Conservation (phyloP, 345 rosid species). For the Rhizophora apiculata region DNA sequence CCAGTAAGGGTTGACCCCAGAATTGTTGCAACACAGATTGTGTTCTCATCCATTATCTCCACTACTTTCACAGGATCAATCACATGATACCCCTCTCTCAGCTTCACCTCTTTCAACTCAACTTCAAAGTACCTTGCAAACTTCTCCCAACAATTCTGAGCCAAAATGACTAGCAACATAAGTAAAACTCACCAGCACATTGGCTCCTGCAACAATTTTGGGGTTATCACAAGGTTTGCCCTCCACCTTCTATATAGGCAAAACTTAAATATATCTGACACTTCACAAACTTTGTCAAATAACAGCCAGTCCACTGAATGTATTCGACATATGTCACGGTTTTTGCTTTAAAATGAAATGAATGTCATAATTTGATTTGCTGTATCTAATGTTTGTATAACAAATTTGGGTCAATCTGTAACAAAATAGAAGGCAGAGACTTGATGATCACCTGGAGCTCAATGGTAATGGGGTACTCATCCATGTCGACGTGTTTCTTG, state of each 20-base stretch:
- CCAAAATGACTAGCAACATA: not conserved
- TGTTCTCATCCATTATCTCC: slow-evolving; percentile 19
- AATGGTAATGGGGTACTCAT: slow-evolving; percentile 16
- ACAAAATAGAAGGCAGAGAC: not conserved
- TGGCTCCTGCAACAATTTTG: slow-evolving; percentile 20
- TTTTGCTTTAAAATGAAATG: no score
- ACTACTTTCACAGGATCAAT: slow-evolving; percentile 15
- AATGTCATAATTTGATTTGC: no score
- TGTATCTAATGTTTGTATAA: no score
- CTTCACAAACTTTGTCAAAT: no score
- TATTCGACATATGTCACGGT: no score
- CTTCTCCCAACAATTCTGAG: slow-evolving; percentile 16
- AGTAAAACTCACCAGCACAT: slow-evolving; percentile 14
- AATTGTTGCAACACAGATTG: slow-evolving; percentile 16
- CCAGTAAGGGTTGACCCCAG: slow-evolving; percentile 14
- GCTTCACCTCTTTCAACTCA: slow-evolving; percentile 17
- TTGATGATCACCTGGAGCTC: slow-evolving; percentile 16
- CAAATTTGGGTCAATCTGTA: not conserved
- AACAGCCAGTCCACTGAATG: no score
- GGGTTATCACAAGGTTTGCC: slow-evolving; percentile 19
- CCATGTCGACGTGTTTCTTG: slow-evolving; percentile 6
- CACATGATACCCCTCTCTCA: slow-evolving; percentile 8
- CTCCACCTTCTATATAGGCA: not conserved
- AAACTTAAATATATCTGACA: no score
- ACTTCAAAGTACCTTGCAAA: slow-evolving; percentile 21